Conservation (phyloP, 176 grass and related monocot species). For the Eleusine indica region DNA sequence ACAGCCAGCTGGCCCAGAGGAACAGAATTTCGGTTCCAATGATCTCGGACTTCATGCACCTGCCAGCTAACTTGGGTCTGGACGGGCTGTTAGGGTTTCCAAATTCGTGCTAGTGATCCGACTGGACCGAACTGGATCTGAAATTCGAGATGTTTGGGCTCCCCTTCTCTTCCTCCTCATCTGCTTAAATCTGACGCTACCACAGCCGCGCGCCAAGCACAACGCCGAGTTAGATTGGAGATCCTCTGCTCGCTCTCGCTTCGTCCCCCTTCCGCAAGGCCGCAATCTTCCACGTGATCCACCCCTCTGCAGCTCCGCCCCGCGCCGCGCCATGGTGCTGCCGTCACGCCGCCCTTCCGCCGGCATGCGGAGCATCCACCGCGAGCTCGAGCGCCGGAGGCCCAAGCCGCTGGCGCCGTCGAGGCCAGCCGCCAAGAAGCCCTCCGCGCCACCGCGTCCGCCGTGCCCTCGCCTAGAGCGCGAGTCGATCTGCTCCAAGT, state of each 20-base stretch:
- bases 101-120: no score
- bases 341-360: background rate
- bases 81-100: no score
- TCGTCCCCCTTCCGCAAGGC: no score
- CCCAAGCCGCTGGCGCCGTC: background rate
- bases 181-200: background rate
- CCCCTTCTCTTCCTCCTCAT: no score
- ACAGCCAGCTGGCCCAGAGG: no score
- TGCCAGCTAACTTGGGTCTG: no score
- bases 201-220: background rate
- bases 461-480: background rate
- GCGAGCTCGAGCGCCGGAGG: background rate
- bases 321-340: background rate
- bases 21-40: no score
- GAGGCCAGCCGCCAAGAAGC: background rate
- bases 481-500: background rate
- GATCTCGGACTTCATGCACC: no score
- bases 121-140: no score
- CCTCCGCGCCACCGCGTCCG: background rate
- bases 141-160: no score
- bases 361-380: background rate
- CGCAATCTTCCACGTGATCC: background rate
- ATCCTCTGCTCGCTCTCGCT: no score
- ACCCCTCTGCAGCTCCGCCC: background rate
- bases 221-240: no score